Evolutionary conservation across 176 grass and related monocot genomes (phyloP).

Genomic region (Triticum monococcum): DNA sequence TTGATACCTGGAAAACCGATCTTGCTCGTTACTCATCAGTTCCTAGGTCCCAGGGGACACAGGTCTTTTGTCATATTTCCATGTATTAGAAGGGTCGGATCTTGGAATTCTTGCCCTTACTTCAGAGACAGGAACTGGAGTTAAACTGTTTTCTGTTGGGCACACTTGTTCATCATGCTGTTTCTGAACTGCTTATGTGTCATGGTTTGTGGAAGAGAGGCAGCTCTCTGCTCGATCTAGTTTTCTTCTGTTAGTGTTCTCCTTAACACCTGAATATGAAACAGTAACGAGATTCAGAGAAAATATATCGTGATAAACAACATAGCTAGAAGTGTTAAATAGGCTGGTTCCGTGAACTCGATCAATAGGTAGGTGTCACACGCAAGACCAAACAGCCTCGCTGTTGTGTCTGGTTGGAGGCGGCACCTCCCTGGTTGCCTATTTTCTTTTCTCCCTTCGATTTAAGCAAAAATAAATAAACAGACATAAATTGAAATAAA

Average conservation of each 20-base stretch:
- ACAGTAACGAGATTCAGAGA: too few relatives aligned
- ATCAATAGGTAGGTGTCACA: too few relatives aligned
- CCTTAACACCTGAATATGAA: too few relatives aligned
- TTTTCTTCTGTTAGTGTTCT: not conserved
- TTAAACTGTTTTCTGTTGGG: not conserved
- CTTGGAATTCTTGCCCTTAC: not conserved
- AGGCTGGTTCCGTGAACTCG: too few relatives aligned
- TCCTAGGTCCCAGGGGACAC: constrained; percentile 34
- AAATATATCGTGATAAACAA: too few relatives aligned
- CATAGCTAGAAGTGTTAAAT: too few relatives aligned
- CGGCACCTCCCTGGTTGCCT: too few relatives aligned
- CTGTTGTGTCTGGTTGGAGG: too few relatives aligned
- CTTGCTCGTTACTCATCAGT: constrained; percentile 40
- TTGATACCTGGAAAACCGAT: constrained; percentile 7
- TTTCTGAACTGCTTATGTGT: constrained; percentile 15
- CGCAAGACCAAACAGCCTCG: too few relatives aligned
- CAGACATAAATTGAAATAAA: too few relatives aligned
- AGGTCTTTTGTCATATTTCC: not conserved
- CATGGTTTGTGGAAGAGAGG: constrained; percentile 27
- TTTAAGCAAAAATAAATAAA: too few relatives aligned
- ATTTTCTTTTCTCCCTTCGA: too few relatives aligned
- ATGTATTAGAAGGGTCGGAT: not conserved
- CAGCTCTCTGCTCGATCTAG: constrained; percentile 15
- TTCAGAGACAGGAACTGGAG: constrained; percentile 10
- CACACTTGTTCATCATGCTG: not conserved